Base-by-base conservation (phyloP, 2,329 filamentous ascomycete species). In the Penicillium sp. region DNA sequence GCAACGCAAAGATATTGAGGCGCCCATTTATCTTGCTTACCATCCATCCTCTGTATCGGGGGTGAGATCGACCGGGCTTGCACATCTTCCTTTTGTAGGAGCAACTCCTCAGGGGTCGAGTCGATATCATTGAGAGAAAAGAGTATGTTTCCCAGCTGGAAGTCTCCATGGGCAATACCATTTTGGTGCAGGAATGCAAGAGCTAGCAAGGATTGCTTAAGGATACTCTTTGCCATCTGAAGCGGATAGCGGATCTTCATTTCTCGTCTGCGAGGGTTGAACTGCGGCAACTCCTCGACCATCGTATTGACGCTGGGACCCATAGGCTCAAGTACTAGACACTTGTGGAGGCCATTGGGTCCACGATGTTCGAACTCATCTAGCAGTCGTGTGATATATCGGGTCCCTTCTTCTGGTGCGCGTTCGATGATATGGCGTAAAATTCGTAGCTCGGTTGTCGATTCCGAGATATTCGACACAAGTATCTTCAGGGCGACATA, bases 401-500 rank as follows among this genome's bases (percentile, higher is more conserved):
- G 46, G 25, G 31, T n/a, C 14, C 25, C 41, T 53, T 56, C 44
- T 53, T 14, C 41, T 49, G 50, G 52, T 41, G 55, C 50, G 40
- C 41, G 18, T 55, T 56, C n/a, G 11, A 25, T 47, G 47, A 57
- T 55, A 42, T 53, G 50, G 48, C 34, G 57, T 53, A 54, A 46
- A 8, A 47, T 52, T 46, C 42, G 52, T 49, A 64, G 52, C 41
- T 58, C 51, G 13, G 47, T 52, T 37, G 52, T 53, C 19, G 37
- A 49, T 43, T 28, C 52, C 11, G 54, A 57, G 34, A 50, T 46
- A 41, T 59, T 50, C 6, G 72, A 58, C 34, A 64, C 41, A 44
- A 59, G 44, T 25, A 68, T 63, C 47, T 70, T 70, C 1, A 70
- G 49, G 36, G 65, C 56, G 50, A 71, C 62, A 55, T 67, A 65